A percentile compares a stretch with the other conserved stretches of the same genome.
Conservation (phyloP, 2,329 filamentous ascomycete genomes). For the Colletotrichum lentis region DNA sequence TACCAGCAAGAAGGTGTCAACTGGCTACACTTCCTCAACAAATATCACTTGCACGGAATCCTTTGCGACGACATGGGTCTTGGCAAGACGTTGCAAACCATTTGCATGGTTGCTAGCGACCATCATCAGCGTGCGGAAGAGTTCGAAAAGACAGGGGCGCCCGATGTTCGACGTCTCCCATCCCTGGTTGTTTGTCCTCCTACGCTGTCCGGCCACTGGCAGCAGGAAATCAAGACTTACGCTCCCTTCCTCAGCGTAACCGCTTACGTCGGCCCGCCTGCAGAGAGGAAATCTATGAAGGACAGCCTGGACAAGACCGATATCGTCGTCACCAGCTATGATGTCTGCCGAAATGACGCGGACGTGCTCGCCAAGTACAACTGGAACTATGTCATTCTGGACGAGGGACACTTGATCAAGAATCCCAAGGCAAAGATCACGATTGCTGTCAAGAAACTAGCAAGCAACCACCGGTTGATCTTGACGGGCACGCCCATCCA, state of each 20-base stretch:
- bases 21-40: conserved; percentile 97
- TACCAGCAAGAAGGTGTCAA: conserved; percentile 99
- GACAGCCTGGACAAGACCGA: conserved; percentile 79
- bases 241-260: conserved; percentile 91
- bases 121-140: conserved; percentile 94
- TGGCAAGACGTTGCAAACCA: conserved; percentile 94
- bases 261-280: conserved; percentile 89
- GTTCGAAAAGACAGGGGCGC: conserved; percentile 80
- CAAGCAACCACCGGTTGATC: conserved; percentile 94
- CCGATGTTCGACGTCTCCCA: conserved; percentile 81
- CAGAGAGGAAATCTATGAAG: conserved; percentile 77
- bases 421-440: conserved; percentile 98
- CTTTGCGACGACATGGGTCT: conserved; percentile 99
- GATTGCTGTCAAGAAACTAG: conserved; percentile 86
- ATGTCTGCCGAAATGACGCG: conserved; percentile 96
- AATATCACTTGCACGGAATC: conserved; percentile 96
- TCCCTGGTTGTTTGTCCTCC: conserved; percentile 96
- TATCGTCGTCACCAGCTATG: conserved; percentile 96
- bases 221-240: conserved; percentile 95
- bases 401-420: conserved; percentile 98
- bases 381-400: conserved; percentile 97
- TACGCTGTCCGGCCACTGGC: conserved; percentile 96
- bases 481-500: conserved; percentile 97
- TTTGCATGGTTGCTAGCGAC: conserved; percentile 97
- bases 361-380: conserved; percentile 82